These are phyloP conservation scores for Phytopythium delawarense DNA, from an alignment of 352 stramenopile genomes.

Conservation along the genomic window DNA sequence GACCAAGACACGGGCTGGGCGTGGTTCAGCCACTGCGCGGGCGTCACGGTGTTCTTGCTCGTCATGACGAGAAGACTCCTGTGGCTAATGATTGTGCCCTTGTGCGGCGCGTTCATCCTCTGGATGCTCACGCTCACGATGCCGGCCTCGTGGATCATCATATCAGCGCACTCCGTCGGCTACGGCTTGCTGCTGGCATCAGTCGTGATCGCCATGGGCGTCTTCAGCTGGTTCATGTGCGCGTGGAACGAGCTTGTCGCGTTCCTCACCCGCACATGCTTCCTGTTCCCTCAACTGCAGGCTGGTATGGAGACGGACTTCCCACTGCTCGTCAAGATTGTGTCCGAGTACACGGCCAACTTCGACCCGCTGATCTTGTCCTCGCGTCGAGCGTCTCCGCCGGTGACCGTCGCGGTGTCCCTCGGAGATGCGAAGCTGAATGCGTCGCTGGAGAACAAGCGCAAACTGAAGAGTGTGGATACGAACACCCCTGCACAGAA, in stretches of 20 bases:
- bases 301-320: slow-evolving; percentile 71
- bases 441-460: neutral
- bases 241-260: slow-evolving; percentile 75
- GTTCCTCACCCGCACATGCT: slow-evolving; percentile 78
- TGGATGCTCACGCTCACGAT: slow-evolving; percentile 79
- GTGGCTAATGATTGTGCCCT: slow-evolving; percentile 71
- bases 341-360: slow-evolving; percentile 77
- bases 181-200: slow-evolving; percentile 70
- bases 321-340: slow-evolving; percentile 72
- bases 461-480: neutral
- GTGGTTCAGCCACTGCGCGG: slow-evolving; percentile 83
- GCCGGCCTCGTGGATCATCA: slow-evolving; percentile 77
- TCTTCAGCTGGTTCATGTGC: slow-evolving; percentile 77
- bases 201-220: slow-evolving; percentile 73
- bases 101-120: slow-evolving; percentile 58
- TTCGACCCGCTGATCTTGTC: slow-evolving; percentile 79
- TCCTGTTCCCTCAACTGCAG: slow-evolving; percentile 77
- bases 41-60: slow-evolving; percentile 73
- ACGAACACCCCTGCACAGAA: neutral
- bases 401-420: slow-evolving; percentile 10
- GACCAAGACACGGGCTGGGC: slow-evolving; percentile 81
- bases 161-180: slow-evolving; percentile 74
- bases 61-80: slow-evolving; percentile 66
- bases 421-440: neutral
- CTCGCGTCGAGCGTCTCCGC: slow-evolving; percentile 17